Conservation (phyloP, 208 protist species). For the Perkinsela sp. region DNA sequence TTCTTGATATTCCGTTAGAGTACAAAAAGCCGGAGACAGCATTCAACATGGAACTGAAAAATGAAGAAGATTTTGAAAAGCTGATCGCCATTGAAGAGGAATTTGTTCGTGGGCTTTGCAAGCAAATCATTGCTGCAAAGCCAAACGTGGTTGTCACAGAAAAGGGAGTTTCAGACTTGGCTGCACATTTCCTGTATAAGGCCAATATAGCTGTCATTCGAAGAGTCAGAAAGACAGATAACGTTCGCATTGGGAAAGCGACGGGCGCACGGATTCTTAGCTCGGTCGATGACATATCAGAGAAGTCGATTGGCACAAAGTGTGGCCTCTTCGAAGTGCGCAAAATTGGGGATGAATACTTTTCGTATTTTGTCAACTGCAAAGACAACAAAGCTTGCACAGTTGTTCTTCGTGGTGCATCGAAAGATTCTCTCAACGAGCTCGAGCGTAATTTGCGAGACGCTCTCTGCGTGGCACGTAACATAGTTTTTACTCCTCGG, state of each 20-base stretch:
- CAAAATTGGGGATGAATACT: slow-evolving; percentile 98
- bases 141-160: slow-evolving; percentile 98
- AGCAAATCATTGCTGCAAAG: slow-evolving; percentile 90
- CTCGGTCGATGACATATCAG: slow-evolving; percentile 82
- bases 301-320: slow-evolving; percentile 81
- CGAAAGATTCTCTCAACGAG: slow-evolving; percentile 98
- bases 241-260: slow-evolving; percentile 91
- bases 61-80: slow-evolving; percentile 85
- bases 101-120: slow-evolving; percentile 82
- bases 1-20: slow-evolving; percentile 95
- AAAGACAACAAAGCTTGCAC: slow-evolving; percentile 90
- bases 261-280: slow-evolving; percentile 92
- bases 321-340: slow-evolving; percentile 92
- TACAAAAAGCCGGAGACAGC: slow-evolving; percentile 98
- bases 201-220: slow-evolving; percentile 87
- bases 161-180: slow-evolving; percentile 95
- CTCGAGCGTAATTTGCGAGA: slow-evolving; percentile 94
- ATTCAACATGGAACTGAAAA: slow-evolving; percentile 86
- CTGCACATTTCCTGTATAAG: slow-evolving; percentile 91
- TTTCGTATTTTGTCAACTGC: slow-evolving; percentile 95
- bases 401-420: slow-evolving; percentile 93
- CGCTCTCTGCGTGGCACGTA: slow-evolving; percentile 91
- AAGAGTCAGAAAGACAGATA: slow-evolving; percentile 94
- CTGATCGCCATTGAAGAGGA: slow-evolving; percentile 95
- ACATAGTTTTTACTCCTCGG: slow-evolving; percentile 84